Percentiles rank a stretch among this genome's conserved stretches.
phyloP scores from a whole-genome alignment of 2,329 filamentous ascomycete genomes.

The Fusarium domesticum region DNA sequence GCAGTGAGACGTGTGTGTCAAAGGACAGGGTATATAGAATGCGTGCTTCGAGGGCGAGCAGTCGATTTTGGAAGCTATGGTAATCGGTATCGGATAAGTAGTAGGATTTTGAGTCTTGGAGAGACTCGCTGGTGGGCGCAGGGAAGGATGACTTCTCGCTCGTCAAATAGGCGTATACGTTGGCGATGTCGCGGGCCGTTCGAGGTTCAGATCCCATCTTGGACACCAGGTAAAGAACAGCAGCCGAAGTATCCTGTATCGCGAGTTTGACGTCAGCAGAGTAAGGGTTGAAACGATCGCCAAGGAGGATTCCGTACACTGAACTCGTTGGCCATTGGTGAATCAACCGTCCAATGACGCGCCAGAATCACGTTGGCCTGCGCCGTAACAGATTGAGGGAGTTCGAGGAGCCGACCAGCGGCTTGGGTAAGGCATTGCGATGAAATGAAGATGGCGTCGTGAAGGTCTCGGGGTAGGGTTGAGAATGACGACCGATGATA shows the following conservation, averaged over 20 bases:
- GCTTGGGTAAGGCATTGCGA: slow-evolving; percentile 73
- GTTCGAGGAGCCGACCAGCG: slow-evolving; percentile 73
- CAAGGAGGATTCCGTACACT: slow-evolving; percentile 38
- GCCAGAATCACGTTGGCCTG: slow-evolving; percentile 80
- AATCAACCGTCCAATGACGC: slow-evolving; percentile 70
- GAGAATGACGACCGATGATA: slow-evolving; percentile 53
- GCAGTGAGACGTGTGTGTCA: slow-evolving; percentile 79
- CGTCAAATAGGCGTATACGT: slow-evolving; percentile 79
- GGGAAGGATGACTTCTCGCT: slow-evolving; percentile 58
- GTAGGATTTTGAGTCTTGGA: slow-evolving; percentile 52
- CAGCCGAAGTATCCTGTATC: slow-evolving; percentile 73
- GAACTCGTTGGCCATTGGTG: slow-evolving; percentile 56
- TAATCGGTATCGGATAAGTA: slow-evolving; percentile 74
- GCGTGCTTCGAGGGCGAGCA: slow-evolving; percentile 73
- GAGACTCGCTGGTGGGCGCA: slow-evolving; percentile 35
- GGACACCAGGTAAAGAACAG: slow-evolving; percentile 73
- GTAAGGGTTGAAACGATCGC: neutral
- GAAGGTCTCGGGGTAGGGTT: slow-evolving; percentile 63
- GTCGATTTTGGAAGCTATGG: slow-evolving; percentile 56
- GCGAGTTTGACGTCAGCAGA: slow-evolving; percentile 5
- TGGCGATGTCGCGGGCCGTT: slow-evolving; percentile 75
- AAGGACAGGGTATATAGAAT: slow-evolving; percentile 77
- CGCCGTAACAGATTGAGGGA: slow-evolving; percentile 82
- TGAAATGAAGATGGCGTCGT: slow-evolving; percentile 68
- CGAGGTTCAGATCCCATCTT: slow-evolving; percentile 78